Percentiles rank a stretch among this genome's conserved stretches.
Evolutionary conservation across 139 green algal genomes (phyloP).

Genomic region (Coelastrella sp.): DNA sequence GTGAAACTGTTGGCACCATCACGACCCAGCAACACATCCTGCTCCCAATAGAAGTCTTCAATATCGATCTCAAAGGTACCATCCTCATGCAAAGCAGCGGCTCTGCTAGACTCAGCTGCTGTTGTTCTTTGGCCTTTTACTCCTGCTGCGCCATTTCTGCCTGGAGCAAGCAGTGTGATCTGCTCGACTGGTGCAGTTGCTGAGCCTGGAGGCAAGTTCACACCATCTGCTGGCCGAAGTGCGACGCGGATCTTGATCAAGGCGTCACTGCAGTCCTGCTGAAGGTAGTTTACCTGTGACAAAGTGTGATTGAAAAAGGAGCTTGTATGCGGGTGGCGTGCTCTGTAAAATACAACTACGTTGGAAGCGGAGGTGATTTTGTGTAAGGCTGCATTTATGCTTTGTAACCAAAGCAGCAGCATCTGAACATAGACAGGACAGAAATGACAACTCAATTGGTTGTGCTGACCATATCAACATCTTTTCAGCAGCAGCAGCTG

Average conservation of each 20-base stretch:
- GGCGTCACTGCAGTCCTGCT: constrained; percentile 76
- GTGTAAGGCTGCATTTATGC: too few relatives aligned
- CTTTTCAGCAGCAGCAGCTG: background rate
- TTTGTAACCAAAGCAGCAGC: too few relatives aligned
- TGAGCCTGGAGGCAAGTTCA: constrained; percentile 22
- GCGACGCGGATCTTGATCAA: constrained; percentile 75
- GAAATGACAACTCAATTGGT: too few relatives aligned
- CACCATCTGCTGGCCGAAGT: constrained; percentile 24
- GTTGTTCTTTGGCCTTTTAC: background rate
- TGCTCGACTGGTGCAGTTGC: constrained; percentile 18
- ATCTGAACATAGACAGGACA: too few relatives aligned
- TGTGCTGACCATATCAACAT: too few relatives aligned
- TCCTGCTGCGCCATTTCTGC: background rate
- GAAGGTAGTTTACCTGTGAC: constrained; percentile 56
- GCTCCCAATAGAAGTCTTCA: constrained; percentile 32
- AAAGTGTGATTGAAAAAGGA: background rate
- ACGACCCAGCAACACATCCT: constrained; percentile 33
- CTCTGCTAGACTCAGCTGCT: background rate
- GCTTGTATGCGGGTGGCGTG: too few relatives aligned
- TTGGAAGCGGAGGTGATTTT: too few relatives aligned
- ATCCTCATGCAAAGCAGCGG: background rate
- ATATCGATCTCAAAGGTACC: background rate
- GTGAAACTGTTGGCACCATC: background rate
- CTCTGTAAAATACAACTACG: too few relatives aligned
- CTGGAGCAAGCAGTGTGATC: constrained; percentile 21